phyloP scores from a whole-genome alignment of 73 alveolate genomes.

The Symbiodinium pilosum region DNA sequence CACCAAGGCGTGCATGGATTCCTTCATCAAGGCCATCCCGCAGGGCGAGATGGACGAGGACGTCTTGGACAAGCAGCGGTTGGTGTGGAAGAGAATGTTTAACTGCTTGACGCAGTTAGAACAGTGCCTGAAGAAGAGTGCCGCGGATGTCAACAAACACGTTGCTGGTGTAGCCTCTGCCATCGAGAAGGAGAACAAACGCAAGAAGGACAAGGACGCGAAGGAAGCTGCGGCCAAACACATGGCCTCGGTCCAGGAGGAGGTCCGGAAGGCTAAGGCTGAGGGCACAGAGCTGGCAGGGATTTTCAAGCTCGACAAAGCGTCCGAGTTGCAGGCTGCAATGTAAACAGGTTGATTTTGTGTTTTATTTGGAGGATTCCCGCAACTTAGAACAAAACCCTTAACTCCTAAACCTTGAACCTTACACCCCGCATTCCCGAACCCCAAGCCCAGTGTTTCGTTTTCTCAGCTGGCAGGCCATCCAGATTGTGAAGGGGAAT shows the following conservation, averaged over 20 bases:
- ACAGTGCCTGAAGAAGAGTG: not conserved
- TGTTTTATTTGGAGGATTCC: no score
- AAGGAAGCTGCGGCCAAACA: not conserved
- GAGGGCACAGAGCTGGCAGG: not conserved
- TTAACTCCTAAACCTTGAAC: no score
- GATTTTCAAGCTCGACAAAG: not conserved
- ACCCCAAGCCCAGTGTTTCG: no score
- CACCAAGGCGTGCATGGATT: not conserved
- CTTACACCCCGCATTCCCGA: no score
- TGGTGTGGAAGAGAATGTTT: slow-evolving; percentile 6
- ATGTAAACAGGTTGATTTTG: no score
- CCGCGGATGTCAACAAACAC: slow-evolving; percentile 7
- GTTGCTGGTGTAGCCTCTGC: not conserved
- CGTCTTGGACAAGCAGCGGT: slow-evolving; percentile 7
- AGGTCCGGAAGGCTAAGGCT: not conserved
- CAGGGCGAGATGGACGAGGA: not conserved
- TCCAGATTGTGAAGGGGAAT: not conserved
- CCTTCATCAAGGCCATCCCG: not conserved
- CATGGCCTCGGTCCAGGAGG: not conserved
- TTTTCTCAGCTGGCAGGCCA: no score
- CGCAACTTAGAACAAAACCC: no score
- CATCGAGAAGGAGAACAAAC: not conserved
- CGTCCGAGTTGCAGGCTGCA: no score
- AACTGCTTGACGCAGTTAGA: not conserved
- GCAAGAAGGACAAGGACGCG: not conserved